Base-by-base conservation (phyloP, 148 eudicot species). In the Arctostaphylos glauca region DNA sequence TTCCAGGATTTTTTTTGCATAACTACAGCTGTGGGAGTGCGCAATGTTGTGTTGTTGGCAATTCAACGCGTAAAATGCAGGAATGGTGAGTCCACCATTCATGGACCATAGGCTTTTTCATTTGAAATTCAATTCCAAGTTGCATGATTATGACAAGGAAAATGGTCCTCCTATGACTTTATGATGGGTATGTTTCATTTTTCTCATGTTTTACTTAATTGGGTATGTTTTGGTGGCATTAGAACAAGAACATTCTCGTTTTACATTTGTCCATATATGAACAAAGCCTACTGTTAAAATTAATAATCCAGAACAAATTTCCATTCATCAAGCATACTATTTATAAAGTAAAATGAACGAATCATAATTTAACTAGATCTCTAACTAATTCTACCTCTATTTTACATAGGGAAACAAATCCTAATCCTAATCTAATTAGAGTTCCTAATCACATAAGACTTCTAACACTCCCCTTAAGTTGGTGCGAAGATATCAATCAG, bases 41-140 rank as follows among this genome's bases (percentile, higher is more conserved):
- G 79, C 56, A 59, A 59, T 82, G 68, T 53, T 85, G 87, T 79
- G 82, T 74, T 85, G 80, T 85, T 66, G 68, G 78, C 84, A 77
- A 64, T 56, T 78, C 67, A 38, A 82, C 72, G 56, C 38, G 62
- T 73, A 59, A 50, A 79, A 25, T 82, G 80, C 41, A 50, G 76
- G 72, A 66, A 79, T 68, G 44, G 75, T 44, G 73, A 81, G 83
- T 60, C 87, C 87, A 83, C 77, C 70, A 82, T 79, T 75, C 60
- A 64, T 70, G 87, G 81, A 77, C 84, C 87, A 31, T 68, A 77
- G 72, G 81, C 43, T 76, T 76, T 81, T 56, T 56, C 62, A 49
- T 49, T 73, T 59, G 53, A 62, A 74, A 83, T 54, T 71, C 41
- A 59, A 31, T 71, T 68, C 60, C 81, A 76, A 81, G 58, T 81